phyloP scores from a whole-genome alignment of 2,329 filamentous ascomycete species.

The Colletotrichum destructivum region DNA sequence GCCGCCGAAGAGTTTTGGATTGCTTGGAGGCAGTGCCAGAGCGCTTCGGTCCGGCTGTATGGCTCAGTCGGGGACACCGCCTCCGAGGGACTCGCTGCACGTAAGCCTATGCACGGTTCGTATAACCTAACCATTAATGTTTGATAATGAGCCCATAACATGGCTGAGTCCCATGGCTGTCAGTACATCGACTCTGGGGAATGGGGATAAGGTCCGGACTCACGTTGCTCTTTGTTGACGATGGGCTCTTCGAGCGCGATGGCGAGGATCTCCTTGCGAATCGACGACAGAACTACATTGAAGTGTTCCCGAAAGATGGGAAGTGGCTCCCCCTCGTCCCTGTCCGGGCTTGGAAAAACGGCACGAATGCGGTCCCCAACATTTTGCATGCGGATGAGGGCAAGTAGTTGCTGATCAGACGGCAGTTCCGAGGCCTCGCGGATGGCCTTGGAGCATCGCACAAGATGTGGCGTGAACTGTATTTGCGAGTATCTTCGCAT shows the following conservation, averaged over 20 bases:
- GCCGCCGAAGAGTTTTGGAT: conserved; percentile 48
- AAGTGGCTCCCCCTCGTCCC: conserved; percentile 9
- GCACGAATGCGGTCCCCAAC: conserved; percentile 50
- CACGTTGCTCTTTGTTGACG: conserved; percentile 21
- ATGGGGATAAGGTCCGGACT: not conserved
- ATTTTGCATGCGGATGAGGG: conserved; percentile 53
- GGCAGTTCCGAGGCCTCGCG: conserved; percentile 37
- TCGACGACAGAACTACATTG: conserved; percentile 52
- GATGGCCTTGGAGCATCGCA: conserved; percentile 53
- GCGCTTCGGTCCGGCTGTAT: conserved; percentile 51
- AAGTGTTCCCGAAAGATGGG: conserved; percentile 47
- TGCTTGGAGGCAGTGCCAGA: conserved; percentile 56
- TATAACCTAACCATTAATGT: conserved; percentile 54
- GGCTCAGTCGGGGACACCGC: conserved; percentile 40
- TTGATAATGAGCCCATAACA: conserved; percentile 54
- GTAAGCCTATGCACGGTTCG: conserved; percentile 54
- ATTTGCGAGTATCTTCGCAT: conserved; percentile 53
- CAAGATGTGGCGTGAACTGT: conserved; percentile 52
- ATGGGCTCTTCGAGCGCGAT: conserved; percentile 36
- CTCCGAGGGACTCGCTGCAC: conserved; percentile 40
- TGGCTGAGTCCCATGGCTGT: conserved; percentile 43
- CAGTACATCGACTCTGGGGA: not conserved
- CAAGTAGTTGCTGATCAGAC: conserved; percentile 47
- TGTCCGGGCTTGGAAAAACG: conserved; percentile 46
- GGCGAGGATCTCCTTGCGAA: conserved; percentile 52